Percentiles rank a stretch among this genome's conserved stretches.
These are phyloP conservation scores for Sanguinoderma infundibulare DNA, from an alignment of 1,284 basidiomycete genomes.

Conservation along the genomic window DNA sequence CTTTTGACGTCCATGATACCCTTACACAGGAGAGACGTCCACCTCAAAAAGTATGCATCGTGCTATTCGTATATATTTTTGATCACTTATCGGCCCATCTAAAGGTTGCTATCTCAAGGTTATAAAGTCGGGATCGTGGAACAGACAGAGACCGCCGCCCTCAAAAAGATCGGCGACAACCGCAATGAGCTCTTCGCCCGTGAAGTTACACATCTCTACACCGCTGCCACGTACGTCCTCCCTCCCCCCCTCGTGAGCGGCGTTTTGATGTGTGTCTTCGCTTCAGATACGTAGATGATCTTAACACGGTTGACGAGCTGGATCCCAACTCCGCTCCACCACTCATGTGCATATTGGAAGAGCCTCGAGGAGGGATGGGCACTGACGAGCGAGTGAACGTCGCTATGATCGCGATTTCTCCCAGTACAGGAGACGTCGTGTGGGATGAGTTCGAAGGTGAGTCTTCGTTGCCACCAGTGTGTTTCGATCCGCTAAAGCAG, in stretches of 20 bases:
- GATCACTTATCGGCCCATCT: neutral
- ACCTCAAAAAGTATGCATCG: conserved; percentile 81
- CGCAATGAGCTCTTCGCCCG: conserved; percentile 84
- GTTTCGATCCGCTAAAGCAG: neutral
- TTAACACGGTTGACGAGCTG: conserved; percentile 71
- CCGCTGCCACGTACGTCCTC: conserved; percentile 80
- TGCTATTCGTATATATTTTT: too few relatives aligned
- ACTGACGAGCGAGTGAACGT: conserved; percentile 65
- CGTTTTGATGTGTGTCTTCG: neutral
- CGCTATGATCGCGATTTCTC: conserved; percentile 81
- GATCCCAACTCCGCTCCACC: conserved; percentile 60
- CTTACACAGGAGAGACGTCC: conserved; percentile 79
- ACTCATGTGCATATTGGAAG: conserved; percentile 78
- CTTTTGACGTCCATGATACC: conserved; percentile 87
- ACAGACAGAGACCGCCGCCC: conserved; percentile 94
- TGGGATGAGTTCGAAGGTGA: conserved; percentile 91
- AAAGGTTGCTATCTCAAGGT: conserved; percentile 83
- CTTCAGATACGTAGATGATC: conserved; percentile 71
- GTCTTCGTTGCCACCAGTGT: conserved; percentile 5
- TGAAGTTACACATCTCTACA: conserved; percentile 83
- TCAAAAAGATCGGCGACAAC: conserved; percentile 91
- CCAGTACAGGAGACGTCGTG: conserved; percentile 88
- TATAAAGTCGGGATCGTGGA: conserved; percentile 91
- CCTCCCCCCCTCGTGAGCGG: neutral
- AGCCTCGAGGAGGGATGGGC: conserved; percentile 52